Base-by-base conservation (phyloP, 495 filamentous ascomycete species). In the Penicillium samsonianum region DNA sequence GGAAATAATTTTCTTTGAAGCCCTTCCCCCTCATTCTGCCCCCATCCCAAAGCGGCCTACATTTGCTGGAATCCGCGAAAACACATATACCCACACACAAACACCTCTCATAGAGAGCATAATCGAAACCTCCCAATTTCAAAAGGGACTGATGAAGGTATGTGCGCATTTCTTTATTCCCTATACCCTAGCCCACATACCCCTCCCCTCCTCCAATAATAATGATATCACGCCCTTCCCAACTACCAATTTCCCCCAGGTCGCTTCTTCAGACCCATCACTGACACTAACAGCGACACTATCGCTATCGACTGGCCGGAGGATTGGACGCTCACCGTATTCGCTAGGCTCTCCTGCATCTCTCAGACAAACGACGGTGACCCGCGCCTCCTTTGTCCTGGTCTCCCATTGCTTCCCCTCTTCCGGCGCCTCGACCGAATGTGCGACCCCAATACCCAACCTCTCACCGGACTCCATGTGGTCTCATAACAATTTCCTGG, bases 401-500 rank as follows among this genome's bases (percentile, higher is more conserved):
- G 62, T 62, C 58, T 62, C 59, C 46, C 50, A 53, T 52, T 62
- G 50, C 54, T 57, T 60, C 53, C 66, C 61, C 60, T 62, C 67
- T 59, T 60, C 58, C 60, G 61, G 54, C 50, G 28, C 60, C 61
- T 67, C 62, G 68, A 70, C 58, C 67, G 66, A 73, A 73, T 71
- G 68, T 73, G 68, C 70, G 58, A 69, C 65, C 64, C 49, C 56
- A 64, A 33, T 47, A 41, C 55, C 50, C 38, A 38, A 55, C 48
- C 53, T 53, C 60, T 58, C 43, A 55, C 22, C 43, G 65, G 69
- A 73, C 77, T 73, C 77, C 75, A 79, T 79, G 77, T 70, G 72
- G 74, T 72, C 72, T 71, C 58, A 65, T 75, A 74, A 68, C 68
- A 64, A 65, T 51, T 60, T 65, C 61, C 59, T 71, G 64, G 67